These are phyloP conservation scores for Erythrobasidium hasegawianum DNA, from an alignment of 1,284 basidiomycete genomes.

Conservation along the genomic window DNA sequence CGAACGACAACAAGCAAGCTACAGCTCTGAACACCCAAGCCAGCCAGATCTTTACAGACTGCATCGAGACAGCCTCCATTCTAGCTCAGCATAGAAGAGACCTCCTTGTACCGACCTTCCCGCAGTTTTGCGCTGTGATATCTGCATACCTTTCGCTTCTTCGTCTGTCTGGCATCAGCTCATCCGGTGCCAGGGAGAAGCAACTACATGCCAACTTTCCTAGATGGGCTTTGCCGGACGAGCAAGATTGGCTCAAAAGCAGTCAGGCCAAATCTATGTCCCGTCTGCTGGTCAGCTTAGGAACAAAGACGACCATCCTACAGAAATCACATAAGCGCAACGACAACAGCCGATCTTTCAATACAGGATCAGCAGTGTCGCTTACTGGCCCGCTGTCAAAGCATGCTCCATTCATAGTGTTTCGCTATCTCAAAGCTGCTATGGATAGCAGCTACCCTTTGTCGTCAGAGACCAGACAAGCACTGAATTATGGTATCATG, in stretches of 20 bases:
- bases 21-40: not conserved
- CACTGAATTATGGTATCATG: slow-evolving; percentile 39
- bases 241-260: slow-evolving; percentile 19
- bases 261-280: slow-evolving; percentile 37
- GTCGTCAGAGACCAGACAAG: slow-evolving; percentile 36
- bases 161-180: slow-evolving; percentile 33
- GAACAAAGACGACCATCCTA: slow-evolving; percentile 38
- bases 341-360: not conserved
- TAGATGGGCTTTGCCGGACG: slow-evolving; percentile 38
- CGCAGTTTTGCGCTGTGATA: slow-evolving; percentile 36
- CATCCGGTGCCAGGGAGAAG: slow-evolving; percentile 21
- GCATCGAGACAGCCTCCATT: slow-evolving; percentile 35
- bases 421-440: slow-evolving; percentile 41
- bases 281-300: slow-evolving; percentile 39
- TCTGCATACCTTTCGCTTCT: slow-evolving; percentile 33
- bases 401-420: slow-evolving; percentile 44
- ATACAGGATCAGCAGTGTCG: slow-evolving; percentile 11
- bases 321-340: slow-evolving; percentile 30
- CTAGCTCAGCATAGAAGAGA: slow-evolving; percentile 43
- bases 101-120: slow-evolving; percentile 41
- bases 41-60: slow-evolving; percentile 28
- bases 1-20: not conserved
- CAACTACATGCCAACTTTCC: slow-evolving; percentile 37
- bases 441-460: slow-evolving; percentile 36
- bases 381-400: slow-evolving; percentile 43